Evolutionary conservation across 2,329 filamentous ascomycete genomes (phyloP).

Genomic region (Clonostachys rosea): DNA sequence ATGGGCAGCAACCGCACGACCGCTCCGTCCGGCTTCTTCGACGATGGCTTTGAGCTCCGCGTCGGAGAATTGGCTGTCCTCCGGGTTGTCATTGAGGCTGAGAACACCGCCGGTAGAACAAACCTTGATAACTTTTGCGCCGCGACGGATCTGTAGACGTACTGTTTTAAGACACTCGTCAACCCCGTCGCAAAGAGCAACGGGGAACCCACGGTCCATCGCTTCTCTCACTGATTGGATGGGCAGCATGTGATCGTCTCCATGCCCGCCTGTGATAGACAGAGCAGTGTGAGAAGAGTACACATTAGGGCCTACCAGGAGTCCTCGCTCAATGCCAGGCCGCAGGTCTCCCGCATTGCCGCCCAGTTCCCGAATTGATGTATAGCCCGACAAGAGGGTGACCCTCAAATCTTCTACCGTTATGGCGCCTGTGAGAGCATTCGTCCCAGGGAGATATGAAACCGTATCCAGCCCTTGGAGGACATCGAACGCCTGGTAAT

Average conservation of each 20-base stretch:
- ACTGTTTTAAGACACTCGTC: slow-evolving; percentile 37
- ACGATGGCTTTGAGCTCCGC: slow-evolving; percentile 37
- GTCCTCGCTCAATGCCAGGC: slow-evolving; percentile 31
- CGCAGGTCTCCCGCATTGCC: slow-evolving; percentile 36
- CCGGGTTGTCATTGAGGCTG: slow-evolving; percentile 32
- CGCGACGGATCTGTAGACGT: slow-evolving; percentile 33
- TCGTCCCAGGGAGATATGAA: slow-evolving; percentile 12
- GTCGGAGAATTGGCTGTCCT: slow-evolving; percentile 35
- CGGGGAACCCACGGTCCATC: slow-evolving; percentile 17
- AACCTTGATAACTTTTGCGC: slow-evolving; percentile 43
- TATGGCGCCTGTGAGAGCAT: slow-evolving; percentile 29
- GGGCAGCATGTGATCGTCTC: slow-evolving; percentile 33
- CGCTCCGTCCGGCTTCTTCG: slow-evolving; percentile 30
- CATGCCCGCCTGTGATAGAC: slow-evolving; percentile 41
- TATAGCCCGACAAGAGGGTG: slow-evolving; percentile 40
- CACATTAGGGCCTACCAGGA: slow-evolving; percentile 36
- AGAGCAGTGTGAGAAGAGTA: slow-evolving; percentile 36
- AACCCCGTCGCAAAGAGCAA: slow-evolving; percentile 36
- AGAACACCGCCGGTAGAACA: slow-evolving; percentile 37
- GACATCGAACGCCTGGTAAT: slow-evolving; percentile 28
- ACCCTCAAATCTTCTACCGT: slow-evolving; percentile 30
- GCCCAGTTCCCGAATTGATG: slow-evolving; percentile 38
- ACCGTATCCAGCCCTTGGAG: slow-evolving; percentile 7
- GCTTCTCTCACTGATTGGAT: slow-evolving; percentile 21
- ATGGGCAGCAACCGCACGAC: slow-evolving; percentile 34